Evolutionary conservation across 768 basidiomycete species (phyloP), one percentile per base, ranked within the genome.

Genomic region (Auriscalpium microsporum): DNA sequence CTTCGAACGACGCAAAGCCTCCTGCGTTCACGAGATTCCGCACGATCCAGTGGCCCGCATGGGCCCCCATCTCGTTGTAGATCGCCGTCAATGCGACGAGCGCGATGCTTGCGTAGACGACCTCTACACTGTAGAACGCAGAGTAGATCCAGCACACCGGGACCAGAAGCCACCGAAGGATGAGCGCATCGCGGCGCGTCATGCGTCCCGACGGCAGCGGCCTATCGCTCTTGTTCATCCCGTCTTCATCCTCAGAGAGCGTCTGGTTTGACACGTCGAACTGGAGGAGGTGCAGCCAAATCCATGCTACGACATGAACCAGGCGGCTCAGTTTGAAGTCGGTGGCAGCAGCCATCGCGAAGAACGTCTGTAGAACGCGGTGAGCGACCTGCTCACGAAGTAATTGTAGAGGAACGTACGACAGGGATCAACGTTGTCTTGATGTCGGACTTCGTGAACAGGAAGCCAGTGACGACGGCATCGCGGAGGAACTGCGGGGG

Each of bases 1-100:
- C 62, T 56, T 76, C 71, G 53, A 75, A 73, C 38, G 68, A 53
- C 17, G 69, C 69, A 48, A 67, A 70, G 35, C 73, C 74, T n/a
- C 67, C 54, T 10, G 70, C 72, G 40, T 71, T 74, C 40, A 72
- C 50, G 1, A 65, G 44, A 53, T 73, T 71, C 50, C 74, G 69
- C 19, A 66, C 60, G 28, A 70, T 42, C 75, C 75, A 73, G 50
- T 68, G 60, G 19, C 59, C 54, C 11, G 52, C 10, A 33, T 53
- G 54, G 19, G 51, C 58, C 36, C 55, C 55, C 2, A 69, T 16
- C 52, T 71, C 70, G 56, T 69, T 62, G 55, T 71, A 64, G 10
- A 60, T 37, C 33, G 62, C 17, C 16, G 64, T 62, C 23, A 58
- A 53, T 5, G 65, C 11, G 0, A 63, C 50, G 4, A 65, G 50